Evolutionary conservation across 805 yeast genomes (phyloP).

Genomic region (Isabelozyma gotoi): DNA sequence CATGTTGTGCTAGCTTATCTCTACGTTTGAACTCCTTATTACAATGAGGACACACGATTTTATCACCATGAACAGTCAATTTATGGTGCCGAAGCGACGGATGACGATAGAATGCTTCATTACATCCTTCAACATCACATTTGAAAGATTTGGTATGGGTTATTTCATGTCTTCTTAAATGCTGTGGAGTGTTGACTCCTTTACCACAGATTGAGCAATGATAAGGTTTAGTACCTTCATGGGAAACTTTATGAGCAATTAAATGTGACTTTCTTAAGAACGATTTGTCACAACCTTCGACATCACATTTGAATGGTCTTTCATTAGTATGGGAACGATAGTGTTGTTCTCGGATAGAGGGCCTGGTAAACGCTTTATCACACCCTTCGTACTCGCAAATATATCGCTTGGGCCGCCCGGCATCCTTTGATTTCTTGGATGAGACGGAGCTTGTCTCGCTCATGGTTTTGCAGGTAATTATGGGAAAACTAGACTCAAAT

Average conservation of each 20-base stretch:
- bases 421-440: constrained; percentile 16
- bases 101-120: constrained; percentile 68
- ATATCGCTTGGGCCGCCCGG: constrained; percentile 55
- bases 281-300: constrained; percentile 54
- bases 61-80: constrained; percentile 55
- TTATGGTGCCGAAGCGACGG: constrained; percentile 76
- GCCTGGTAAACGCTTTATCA: constrained; percentile 73
- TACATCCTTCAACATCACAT: constrained; percentile 65
- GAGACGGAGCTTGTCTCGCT: constrained; percentile 12
- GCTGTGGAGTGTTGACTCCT: constrained; percentile 80
- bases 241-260: constrained; percentile 71
- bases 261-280: constrained; percentile 80
- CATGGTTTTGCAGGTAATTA: constrained; percentile 6
- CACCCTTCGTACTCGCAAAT: constrained; percentile 67
- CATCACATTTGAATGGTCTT: constrained; percentile 69
- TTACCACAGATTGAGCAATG: constrained; percentile 75
- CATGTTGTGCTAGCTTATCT: constrained; percentile 64
- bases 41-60: constrained; percentile 62
- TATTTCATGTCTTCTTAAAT: constrained; percentile 75
- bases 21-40: constrained; percentile 63
- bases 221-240: constrained; percentile 64
- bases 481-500: background rate
- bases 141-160: constrained; percentile 68
- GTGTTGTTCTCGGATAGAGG: constrained; percentile 82
- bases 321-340: constrained; percentile 74